Base-by-base conservation (phyloP, 164 flowering plant genomes). In the Vitis cinerea region DNA sequence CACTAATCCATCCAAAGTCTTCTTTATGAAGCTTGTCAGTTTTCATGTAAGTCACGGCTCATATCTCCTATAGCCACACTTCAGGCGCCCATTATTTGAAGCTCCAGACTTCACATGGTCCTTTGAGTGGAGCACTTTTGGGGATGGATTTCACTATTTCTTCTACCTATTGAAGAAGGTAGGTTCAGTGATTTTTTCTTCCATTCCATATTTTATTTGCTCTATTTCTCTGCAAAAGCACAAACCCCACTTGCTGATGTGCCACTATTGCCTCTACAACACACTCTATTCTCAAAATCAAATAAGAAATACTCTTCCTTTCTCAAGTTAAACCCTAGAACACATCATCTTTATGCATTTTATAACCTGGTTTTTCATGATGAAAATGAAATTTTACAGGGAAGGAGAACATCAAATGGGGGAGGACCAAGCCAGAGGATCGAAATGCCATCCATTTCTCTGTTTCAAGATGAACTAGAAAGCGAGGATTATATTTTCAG, bases 81-180 rank as follows among this genome's bases (percentile, higher is more conserved):
- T 94, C 78, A 87, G 99, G 84, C 93, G 94, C 16, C 92, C 85
- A 10, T 75, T 92, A 50, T 91, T 92, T 77, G 80, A 80, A 68
- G 82, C 83, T 74, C 84, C 87, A 4, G 80, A 85, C 51, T 89
- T 94, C 67, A 87, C 86, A 23, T 92, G 99, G 99, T 89, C 99
- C 37, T 23, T 90, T 51, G 91, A 88, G 67, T 94, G 90, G 84
- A 85, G 67, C 31, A 90, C 97, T 49, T 94, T 92, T 73, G 98
- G 97, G 1, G 97, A 90, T 77, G 90, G 88, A 59, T 92, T 94
- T 75, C 97, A 94, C 72, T 94, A 92, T 83, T 94, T 92, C 72
- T 79, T 92, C 80, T 94, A 90, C 69, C 71, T 81, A 57, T 72
- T 92, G 78, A 83, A 80, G 71, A 94, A 94, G 97, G 98, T 90